Conservation (phyloP, 2,329 filamentous ascomycete species). For the Sporothrix brunneoviolacea region DNA sequence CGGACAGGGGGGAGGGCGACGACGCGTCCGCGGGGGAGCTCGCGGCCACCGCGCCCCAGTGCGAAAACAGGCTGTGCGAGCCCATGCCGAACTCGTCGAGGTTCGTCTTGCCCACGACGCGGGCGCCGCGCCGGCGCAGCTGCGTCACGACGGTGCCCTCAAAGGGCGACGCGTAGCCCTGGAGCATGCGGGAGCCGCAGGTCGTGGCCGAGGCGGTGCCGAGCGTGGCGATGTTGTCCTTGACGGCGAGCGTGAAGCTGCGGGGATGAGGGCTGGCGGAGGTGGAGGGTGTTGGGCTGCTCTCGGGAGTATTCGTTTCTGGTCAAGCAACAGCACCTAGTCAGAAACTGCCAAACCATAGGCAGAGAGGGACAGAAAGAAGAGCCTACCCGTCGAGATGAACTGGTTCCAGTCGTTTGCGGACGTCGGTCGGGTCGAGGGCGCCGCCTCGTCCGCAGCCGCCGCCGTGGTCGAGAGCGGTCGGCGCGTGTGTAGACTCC, state of each 20-base stretch:
- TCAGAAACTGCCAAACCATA: too few relatives aligned
- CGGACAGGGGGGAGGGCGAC: slow-evolving; percentile 44
- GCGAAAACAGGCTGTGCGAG: slow-evolving; percentile 27
- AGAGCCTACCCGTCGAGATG: slow-evolving; percentile 8
- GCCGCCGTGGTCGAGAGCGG: neutral
- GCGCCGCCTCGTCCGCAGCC: neutral
- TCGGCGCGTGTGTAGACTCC: neutral
- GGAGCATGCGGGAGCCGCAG: slow-evolving; percentile 69
- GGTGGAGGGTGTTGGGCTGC: neutral
- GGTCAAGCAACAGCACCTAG: too few relatives aligned
- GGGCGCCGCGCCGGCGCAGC: slow-evolving; percentile 54
- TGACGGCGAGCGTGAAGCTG: slow-evolving; percentile 50
- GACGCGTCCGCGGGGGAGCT: neutral
- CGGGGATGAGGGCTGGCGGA: too few relatives aligned
- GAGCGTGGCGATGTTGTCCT: slow-evolving; percentile 67
- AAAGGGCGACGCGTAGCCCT: slow-evolving; percentile 64
- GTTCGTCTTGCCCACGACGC: slow-evolving; percentile 73
- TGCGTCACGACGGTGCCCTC: slow-evolving; percentile 71
- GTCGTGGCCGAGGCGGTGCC: slow-evolving; percentile 55
- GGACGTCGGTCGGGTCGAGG: neutral
- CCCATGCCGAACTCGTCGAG: slow-evolving; percentile 60
- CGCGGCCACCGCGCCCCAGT: slow-evolving; percentile 23
- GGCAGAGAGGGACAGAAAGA: neutral
- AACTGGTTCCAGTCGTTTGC: slow-evolving; percentile 19
- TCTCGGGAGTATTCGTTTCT: neutral